Base-by-base conservation (phyloP, 306 rosid genomes). In the Trichosanthes cucumerina region DNA sequence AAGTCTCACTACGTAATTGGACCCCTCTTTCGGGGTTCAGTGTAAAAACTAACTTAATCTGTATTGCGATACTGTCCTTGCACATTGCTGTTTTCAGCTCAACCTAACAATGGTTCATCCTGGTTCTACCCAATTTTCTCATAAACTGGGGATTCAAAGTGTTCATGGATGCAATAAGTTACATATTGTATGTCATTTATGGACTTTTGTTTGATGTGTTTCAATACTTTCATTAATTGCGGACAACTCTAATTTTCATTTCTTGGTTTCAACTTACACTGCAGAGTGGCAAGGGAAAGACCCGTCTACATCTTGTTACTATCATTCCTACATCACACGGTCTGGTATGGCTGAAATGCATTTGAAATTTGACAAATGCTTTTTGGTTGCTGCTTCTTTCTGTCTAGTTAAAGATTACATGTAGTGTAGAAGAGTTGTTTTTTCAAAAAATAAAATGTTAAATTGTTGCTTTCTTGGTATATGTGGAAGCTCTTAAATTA, bases 341-440 rank as follows among this genome's bases (percentile, higher is more conserved):
- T 82, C 83, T 91, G 97, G 97, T 95, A 92, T 85, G 93, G 54
- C 10, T 79, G 82, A 75, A 71, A 41, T 64, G 74, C 58, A 21
- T 53, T 79, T 52, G n/a, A 72, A 78, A 21, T 75, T 77, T 41
- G 14, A 31, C 41, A 24, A 39, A 79, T 21, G 23, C 53, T n/a
- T 69, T 13, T 46, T 71, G 4, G 54, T 46, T 47, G 54, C 39
- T 43, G 57, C 11, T 24, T 79, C n/a, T 34, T 49, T 50, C 76
- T 39, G 38, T 76, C 66, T 50, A 39, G 53, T 41, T 47, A 11
- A 19, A 62, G 53, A 59, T 21, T 70, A 19, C n/a, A 2, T 15
- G 50, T 53, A 49, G 49, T 15, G 50, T 53, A 49, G 49, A 72
- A 53, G 14, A 9, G 53, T 58, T 75, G 16, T 13, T 43, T 23